Evolutionary conservation across 331 rosid genomes (phyloP).

Genomic region (Saraca asoca): DNA sequence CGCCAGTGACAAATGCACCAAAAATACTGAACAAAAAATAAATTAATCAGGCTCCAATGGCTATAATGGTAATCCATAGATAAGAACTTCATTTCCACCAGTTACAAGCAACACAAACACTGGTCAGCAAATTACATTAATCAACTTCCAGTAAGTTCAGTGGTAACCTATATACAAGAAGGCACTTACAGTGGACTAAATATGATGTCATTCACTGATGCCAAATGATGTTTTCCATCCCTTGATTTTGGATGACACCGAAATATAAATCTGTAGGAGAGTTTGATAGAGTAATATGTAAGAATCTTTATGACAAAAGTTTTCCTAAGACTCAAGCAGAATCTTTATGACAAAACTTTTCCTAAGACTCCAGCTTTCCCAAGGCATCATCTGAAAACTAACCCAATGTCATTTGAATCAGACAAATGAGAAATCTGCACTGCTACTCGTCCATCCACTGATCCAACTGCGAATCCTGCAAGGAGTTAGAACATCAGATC

Average conservation of each 20-base stretch:
- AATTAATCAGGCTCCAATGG: conserved; percentile 25
- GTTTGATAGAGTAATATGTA: conserved; percentile 30
- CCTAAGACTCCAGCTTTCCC: conserved; percentile 6
- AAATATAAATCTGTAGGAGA: conserved; percentile 64
- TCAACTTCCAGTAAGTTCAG: background rate
- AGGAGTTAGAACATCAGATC: background rate
- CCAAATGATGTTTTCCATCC: conserved; percentile 57
- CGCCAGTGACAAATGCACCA: conserved; percentile 72
- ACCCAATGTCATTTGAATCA: conserved; percentile 63
- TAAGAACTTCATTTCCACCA: conserved; percentile 61
- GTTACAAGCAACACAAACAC: conserved; percentile 67
- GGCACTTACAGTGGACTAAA: conserved; percentile 76
- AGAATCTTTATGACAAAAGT: conserved; percentile 36
- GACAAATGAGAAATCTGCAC: conserved; percentile 58
- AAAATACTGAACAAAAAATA: conserved; percentile 46
- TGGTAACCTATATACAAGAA: conserved; percentile 29
- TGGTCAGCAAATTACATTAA: conserved; percentile 35
- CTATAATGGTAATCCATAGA: conserved; percentile 2
- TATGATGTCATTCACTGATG: conserved; percentile 73
- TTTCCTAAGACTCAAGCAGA: conserved; percentile 30
- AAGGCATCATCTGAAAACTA: conserved; percentile 31
- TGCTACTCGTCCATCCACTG: conserved; percentile 86
- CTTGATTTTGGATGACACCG: conserved; percentile 82
- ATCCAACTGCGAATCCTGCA: conserved; percentile 87
- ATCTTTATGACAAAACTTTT: conserved; percentile 25